These are phyloP conservation scores for Phytopythium helicoides DNA, from an alignment of 352 stramenopile species.

Conservation along the genomic window DNA sequence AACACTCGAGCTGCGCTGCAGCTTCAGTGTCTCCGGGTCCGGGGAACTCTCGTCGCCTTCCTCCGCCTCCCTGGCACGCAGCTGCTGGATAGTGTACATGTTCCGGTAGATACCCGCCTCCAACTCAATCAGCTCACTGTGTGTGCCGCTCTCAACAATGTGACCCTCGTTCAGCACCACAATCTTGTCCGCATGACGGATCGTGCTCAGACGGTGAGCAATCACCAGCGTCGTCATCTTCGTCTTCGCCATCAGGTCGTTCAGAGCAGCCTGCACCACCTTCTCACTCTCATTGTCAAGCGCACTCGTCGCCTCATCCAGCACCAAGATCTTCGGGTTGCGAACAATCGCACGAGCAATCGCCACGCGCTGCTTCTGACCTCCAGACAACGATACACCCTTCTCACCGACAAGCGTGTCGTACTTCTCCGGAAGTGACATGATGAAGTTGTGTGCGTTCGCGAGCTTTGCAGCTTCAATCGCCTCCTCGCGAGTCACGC, in stretches of 20 bases:
- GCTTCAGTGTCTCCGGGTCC: not conserved
- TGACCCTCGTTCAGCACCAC: conserved; percentile 55
- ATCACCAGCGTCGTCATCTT: conserved; percentile 71
- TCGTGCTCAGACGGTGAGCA: conserved; percentile 87
- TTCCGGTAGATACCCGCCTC: conserved; percentile 74
- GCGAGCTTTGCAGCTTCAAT: conserved; percentile 35
- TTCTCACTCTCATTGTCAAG: conserved; percentile 76
- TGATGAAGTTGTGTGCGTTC: conserved; percentile 53
- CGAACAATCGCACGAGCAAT: conserved; percentile 58
- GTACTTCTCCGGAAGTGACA: conserved; percentile 38
- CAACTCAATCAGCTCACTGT: conserved; percentile 27
- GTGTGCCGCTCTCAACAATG: conserved; percentile 41
- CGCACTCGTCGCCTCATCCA: conserved; percentile 86
- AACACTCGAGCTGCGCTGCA: conserved; percentile 22
- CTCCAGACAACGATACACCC: conserved; percentile 28
- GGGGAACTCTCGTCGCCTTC: not conserved
- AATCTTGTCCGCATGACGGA: conserved; percentile 25
- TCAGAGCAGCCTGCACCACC: conserved; percentile 68
- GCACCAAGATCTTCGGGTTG: conserved; percentile 73
- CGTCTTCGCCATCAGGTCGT: conserved; percentile 42
- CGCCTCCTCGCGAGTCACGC: conserved; percentile 31
- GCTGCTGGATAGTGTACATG: conserved; percentile 59
- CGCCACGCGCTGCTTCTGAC: conserved; percentile 35
- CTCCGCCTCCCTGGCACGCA: too few species aligned
- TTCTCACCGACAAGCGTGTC: conserved; percentile 28